phyloP scores from a whole-genome alignment of 2,329 filamentous ascomycete species.

The Penicillium fuscoglaucum region DNA sequence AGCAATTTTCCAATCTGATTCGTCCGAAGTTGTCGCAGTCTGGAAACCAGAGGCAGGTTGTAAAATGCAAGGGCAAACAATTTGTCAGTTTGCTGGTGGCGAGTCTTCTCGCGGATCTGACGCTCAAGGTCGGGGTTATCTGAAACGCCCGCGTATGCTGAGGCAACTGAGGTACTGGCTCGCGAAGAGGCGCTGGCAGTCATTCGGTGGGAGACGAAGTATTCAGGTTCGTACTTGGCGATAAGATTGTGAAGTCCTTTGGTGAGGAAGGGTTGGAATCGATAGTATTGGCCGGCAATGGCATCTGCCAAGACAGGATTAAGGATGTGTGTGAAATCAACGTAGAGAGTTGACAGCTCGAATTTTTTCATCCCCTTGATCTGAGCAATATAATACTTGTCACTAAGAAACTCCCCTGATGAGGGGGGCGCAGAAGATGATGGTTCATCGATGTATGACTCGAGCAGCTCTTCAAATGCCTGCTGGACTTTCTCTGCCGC shows the following conservation, averaged over 20 bases:
- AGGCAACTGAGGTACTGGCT: constrained; percentile 64
- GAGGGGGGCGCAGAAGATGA: constrained; percentile 55
- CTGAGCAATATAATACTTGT: constrained; percentile 68
- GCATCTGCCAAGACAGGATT: constrained; percentile 81
- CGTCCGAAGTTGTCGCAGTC: constrained; percentile 82
- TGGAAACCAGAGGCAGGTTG: constrained; percentile 83
- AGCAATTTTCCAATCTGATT: constrained; percentile 88
- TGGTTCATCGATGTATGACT: constrained; percentile 60
- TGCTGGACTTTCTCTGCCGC: constrained; percentile 63
- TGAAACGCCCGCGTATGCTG: constrained; percentile 61
- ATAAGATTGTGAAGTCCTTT: constrained; percentile 89
- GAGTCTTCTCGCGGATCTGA: constrained; percentile 67
- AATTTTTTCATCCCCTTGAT: constrained; percentile 63
- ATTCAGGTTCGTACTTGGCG: constrained; percentile 88
- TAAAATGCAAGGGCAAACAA: constrained; percentile 92
- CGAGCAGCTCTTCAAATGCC: constrained; percentile 64
- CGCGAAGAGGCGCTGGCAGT: constrained; percentile 68
- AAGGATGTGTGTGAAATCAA: constrained; percentile 75
- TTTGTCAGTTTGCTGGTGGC: constrained; percentile 95
- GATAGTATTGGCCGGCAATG: constrained; percentile 88
- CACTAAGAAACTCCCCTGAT: constrained; percentile 56
- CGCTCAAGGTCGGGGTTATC: constrained; percentile 57
- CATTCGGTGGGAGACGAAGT: constrained; percentile 90
- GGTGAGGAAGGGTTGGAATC: constrained; percentile 88
- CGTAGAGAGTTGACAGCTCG: constrained; percentile 64